Conservation (phyloP, 2,329 filamentous ascomycete species). For the Penicillium sp. region DNA sequence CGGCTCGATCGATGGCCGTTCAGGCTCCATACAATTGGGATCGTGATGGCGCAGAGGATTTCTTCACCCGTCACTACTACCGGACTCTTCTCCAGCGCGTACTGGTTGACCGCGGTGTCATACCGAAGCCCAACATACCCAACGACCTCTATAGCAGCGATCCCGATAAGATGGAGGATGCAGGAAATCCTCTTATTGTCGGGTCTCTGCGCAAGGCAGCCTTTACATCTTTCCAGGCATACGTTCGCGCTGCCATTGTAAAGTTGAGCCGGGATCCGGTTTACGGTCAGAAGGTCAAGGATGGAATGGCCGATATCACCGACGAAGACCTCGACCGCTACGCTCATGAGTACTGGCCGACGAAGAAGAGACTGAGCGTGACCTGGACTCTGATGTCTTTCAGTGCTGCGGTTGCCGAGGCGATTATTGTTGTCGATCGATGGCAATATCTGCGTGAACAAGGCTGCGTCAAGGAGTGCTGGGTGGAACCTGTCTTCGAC, state of each 20-base stretch:
- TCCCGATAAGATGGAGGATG: constrained; percentile 31
- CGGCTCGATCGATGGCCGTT: constrained; percentile 96
- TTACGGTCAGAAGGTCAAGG: constrained; percentile 64
- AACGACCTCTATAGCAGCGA: constrained; percentile 35
- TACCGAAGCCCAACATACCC: constrained; percentile 59
- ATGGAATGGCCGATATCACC: constrained; percentile 70
- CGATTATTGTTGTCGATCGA: constrained; percentile 85
- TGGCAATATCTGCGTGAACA: constrained; percentile 89
- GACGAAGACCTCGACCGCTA: constrained; percentile 78
- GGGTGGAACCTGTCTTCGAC: constrained; percentile 94
- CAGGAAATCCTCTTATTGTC: constrained; percentile 80
- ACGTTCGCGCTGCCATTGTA: constrained; percentile 77
- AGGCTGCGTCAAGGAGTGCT: constrained; percentile 72
- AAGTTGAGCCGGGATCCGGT: constrained; percentile 71
- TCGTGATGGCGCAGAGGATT: constrained; percentile 75
- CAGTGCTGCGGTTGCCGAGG: constrained; percentile 86
- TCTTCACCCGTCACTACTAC: constrained; percentile 93
- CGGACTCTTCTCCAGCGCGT: constrained; percentile 88
- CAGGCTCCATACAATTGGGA: constrained; percentile 96
- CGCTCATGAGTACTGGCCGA: constrained; percentile 64
- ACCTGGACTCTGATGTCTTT: constrained; percentile 98
- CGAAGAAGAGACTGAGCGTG: constrained; percentile 81
- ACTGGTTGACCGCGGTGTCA: constrained; percentile 83
- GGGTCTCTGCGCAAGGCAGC: constrained; percentile 81
- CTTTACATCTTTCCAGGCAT: constrained; percentile 75